Evolutionary conservation across 345 rosid genomes (phyloP), one percentile per base, ranked within the genome.

Genomic region (Gossypium sturtianum): DNA sequence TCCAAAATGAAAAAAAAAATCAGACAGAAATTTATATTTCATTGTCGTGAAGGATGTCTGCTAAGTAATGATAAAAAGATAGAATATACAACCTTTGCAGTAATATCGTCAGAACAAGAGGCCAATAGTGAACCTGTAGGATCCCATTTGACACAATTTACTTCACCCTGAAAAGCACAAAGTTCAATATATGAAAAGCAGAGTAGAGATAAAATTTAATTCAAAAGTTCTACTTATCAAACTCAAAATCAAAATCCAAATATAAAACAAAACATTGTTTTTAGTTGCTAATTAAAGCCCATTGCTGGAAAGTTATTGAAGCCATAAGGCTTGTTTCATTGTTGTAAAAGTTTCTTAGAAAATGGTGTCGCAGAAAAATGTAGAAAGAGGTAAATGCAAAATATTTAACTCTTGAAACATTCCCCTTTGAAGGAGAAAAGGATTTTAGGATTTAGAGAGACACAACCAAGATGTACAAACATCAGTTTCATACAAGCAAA

Each of bases 141-240:
- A 89, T 93, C 98, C 99, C 99, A 96, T 87, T 96, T 96, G 78
- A 96, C 97, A 80, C 99, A 93, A 85, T 96, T 96, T 72, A 96
- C 99, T 83, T 96, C 99, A 20, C 97, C 93, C 99, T 96, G 93
- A 48, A 82, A 81, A 78, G 79, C 74, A 66, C 44, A 76, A 74
- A 67, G 71, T 52, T 43, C 23, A 27, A 53, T 70, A 75, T 17
- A 71, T 76, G 56, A 80, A 78, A 58, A 47, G 53, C 2, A 76
- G 71, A 64, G 45, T 54, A 27, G 63, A 27, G 38, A 43, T 38
- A 3, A 62, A 20, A 54, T 48, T 53, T 45, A 12, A 66, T 63
- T 11, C 43, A 58, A 63, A 34, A 62, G 38, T 12, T 62, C 63
- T 29, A 16, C 12, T n/a, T 13, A 48, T 19, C 67, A 73, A 72